Evolutionary conservation across 1,284 basidiomycete genomes (phyloP), one percentile per base, ranked within the genome.

Genomic region (Cryptococcus sp.): DNA sequence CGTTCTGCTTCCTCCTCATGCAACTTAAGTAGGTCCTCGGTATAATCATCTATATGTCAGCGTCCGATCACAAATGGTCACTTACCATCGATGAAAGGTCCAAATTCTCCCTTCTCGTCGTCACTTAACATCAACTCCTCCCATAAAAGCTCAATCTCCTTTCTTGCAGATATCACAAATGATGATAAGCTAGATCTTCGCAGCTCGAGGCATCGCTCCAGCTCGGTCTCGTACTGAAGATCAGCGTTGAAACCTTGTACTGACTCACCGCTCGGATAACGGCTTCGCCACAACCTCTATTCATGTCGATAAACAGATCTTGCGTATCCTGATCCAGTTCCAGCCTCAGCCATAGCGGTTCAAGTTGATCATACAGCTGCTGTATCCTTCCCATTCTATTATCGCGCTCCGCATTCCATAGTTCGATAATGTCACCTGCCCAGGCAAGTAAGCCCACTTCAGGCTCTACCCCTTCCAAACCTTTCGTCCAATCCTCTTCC

Each of bases 1-100:
- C 85, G 81, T 55, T 81, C 81, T 57, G 92, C 89, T 74, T 96
- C 90, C 38, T 87, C 84, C 73, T 99, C 95, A 68, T 98, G 95
- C 31, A 87, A 83, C 3, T 83, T 81, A 5, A 98, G 78, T 1
- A 98, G 79, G 63, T 95, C 91, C 76, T 96, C 93, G 0, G 88
- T 89, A 65, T 87, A 86, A 65, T 92, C 87, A 61, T 92, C 92
- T 91, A 66, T 34, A 14, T 45, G 32, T 53, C 54, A 36, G 49
- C 13, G 23, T 36, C 13, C 34, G 14, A 42, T 15, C 31, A 34
- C n/a, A 23, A 5, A 11, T 38, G 35, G 35, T 6, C 14, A 73
- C 83, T 59, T 59, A 90, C 90, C 89, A 70, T 93, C 88, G 10
- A 80, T 84, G 70, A 90, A 89, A 0, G 86, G 84, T 3, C 84